Base-by-base conservation (phyloP, 805 yeast species). In the Candida anglica region DNA sequence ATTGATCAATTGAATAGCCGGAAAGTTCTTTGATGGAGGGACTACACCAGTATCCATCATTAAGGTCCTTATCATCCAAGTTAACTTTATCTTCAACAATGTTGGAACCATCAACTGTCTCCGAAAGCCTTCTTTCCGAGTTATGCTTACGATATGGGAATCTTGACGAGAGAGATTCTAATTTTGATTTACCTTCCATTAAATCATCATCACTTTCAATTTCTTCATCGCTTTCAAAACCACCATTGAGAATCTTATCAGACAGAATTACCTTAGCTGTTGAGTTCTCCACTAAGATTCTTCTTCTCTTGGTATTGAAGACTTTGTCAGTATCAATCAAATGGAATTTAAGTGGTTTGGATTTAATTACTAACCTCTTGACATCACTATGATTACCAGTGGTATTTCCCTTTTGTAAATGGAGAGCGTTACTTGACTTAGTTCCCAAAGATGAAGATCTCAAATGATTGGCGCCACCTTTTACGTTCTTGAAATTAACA, bases 41-140 rank as follows among this genome's bases (percentile, higher is more conserved):
- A 0, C 81, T 68, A 40, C 86, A 77, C 88, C 91, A 85, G 47
- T 84, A 84, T 3, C 73, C 84, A 4, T 56, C 47, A 24, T 54
- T 48, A 13, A 28, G 24, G 7, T 36, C 32, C 3, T 10, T 8
- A 11, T 24, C 30, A 13, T 32, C 30, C 10, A 20, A 21, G 10
- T 30, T 28, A 6, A 41, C 42, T 9, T 35, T 34, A 6, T 32
- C 34, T 6, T 32, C 27, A 10, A 32, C n/a, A 15, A 17, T 20
- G 9, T 17, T 26, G 28, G n/a, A 26, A 4, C 15, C 15, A 10
- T 13, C 9, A 11, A n/a, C 10, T n/a, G 14, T n/a, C 19, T 15
- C 11, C 15, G 28, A 6, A 15, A 15, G 17, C 28, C 10, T 11
- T 13, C 23, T 21, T 11, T 21, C 23, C 9, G 15, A n/a, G 28